Evolutionary conservation across 2,329 filamentous ascomycete species (phyloP).

Genomic region (Hypoxylon sp.): DNA sequence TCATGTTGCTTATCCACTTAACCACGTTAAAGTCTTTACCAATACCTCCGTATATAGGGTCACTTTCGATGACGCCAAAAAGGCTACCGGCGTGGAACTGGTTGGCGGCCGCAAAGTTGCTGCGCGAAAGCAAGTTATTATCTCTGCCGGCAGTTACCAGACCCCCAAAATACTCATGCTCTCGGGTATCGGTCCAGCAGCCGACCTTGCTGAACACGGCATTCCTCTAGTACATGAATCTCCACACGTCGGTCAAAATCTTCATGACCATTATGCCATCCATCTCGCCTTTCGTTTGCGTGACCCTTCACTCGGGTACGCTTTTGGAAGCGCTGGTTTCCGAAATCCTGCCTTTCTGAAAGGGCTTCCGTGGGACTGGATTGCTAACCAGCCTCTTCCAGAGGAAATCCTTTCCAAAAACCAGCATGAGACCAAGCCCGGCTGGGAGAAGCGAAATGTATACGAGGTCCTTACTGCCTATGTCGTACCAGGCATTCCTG

Average conservation of each 20-base stretch:
- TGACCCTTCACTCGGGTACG: conserved; percentile 49
- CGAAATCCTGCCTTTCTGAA: conserved; percentile 46
- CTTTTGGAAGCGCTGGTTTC: conserved; percentile 43
- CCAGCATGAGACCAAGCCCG: conserved; percentile 11
- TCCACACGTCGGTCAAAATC: conserved; percentile 50
- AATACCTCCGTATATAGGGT: conserved; percentile 36
- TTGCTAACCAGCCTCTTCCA: conserved; percentile 43
- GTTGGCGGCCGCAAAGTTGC: conserved; percentile 48
- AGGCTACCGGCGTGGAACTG: conserved; percentile 61
- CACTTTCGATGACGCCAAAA: conserved; percentile 49
- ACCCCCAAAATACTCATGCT: conserved; percentile 56
- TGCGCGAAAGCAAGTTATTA: conserved; percentile 54
- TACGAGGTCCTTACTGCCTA: conserved; percentile 48
- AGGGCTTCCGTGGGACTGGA: conserved; percentile 49
- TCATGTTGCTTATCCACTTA: conserved; percentile 43
- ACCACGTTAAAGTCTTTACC: conserved; percentile 43
- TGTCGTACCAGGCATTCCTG: conserved; percentile 43
- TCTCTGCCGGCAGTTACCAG: conserved; percentile 53
- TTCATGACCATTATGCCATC: conserved; percentile 50
- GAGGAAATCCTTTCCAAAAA: conserved; percentile 35
- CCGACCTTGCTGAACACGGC: conserved; percentile 52
- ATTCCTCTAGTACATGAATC: conserved; percentile 55
- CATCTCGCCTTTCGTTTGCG: conserved; percentile 48
- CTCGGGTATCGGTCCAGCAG: conserved; percentile 55
- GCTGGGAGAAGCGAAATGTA: conserved; percentile 31